phyloP scores from a whole-genome alignment of 495 filamentous ascomycete genomes.

The Patellaria atrata region DNA sequence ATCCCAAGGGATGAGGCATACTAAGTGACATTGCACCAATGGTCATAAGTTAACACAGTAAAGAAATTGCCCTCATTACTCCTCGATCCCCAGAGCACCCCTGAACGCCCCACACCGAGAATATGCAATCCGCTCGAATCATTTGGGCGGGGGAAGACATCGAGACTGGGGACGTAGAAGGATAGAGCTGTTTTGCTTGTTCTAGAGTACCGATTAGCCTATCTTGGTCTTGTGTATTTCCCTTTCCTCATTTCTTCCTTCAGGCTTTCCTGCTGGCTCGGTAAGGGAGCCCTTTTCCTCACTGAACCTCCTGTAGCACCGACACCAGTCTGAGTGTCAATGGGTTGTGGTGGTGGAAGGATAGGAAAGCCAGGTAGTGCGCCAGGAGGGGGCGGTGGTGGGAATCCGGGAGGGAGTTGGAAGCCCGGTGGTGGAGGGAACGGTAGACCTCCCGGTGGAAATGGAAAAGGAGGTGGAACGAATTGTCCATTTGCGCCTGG shows the following conservation, averaged over 20 bases:
- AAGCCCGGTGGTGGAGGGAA: constrained; percentile 10
- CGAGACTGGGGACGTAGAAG: no score
- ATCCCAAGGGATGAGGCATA: no score
- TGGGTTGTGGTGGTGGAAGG: background rate
- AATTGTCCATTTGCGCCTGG: no score
- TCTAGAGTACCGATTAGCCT: constrained; percentile 1
- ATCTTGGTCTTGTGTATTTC: constrained; percentile 32
- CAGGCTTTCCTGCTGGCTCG: constrained; percentile 72
- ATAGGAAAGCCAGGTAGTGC: constrained; percentile 17
- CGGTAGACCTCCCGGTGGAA: constrained; percentile 20
- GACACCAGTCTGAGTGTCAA: constrained; percentile 32
- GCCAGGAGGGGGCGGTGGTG: constrained; percentile 12
- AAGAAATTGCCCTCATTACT: no score
- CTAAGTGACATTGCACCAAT: no score
- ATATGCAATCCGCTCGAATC: no score
- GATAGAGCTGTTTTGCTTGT: no score
- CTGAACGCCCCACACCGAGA: no score
- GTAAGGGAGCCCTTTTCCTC: constrained; percentile 47
- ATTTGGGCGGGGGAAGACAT: no score
- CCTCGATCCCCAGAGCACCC: no score
- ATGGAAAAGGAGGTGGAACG: constrained; percentile 19
- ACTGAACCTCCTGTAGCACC: constrained; percentile 25
- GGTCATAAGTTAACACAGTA: no score
- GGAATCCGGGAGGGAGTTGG: constrained; percentile 7
- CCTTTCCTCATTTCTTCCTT: constrained; percentile 57